phyloP scores from a whole-genome alignment of 2,329 filamentous ascomycete species.

The Colletotrichum spinosum region DNA sequence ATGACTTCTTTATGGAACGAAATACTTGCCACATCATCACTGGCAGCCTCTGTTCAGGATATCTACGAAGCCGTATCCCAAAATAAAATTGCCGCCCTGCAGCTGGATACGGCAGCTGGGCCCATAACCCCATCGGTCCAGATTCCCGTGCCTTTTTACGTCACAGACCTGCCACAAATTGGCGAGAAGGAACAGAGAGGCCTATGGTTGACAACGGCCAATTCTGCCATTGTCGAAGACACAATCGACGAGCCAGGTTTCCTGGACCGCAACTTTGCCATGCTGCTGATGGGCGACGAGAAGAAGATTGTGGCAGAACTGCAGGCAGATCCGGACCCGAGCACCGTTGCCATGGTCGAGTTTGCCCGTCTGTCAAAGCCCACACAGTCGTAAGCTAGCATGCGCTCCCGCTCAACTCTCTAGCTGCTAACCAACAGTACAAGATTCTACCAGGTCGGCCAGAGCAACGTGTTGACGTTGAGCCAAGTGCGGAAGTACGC shows the following conservation, averaged over 20 bases:
- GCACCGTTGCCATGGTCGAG: constrained; percentile 82
- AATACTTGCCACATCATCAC: constrained; percentile 77
- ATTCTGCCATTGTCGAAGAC: constrained; percentile 78
- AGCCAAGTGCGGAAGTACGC: constrained; percentile 88
- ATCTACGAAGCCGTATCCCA: constrained; percentile 84
- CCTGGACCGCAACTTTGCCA: constrained; percentile 86
- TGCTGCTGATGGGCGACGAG: constrained; percentile 87
- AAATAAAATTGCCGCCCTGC: constrained; percentile 87
- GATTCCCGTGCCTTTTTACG: constrained; percentile 75
- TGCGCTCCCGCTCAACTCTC: too few species aligned
- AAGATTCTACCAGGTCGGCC: constrained; percentile 76
- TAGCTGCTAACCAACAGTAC: background rate
- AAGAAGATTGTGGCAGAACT: constrained; percentile 79
- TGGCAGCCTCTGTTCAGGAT: constrained; percentile 85
- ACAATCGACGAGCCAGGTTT: constrained; percentile 73
- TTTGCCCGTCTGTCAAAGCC: constrained; percentile 82
- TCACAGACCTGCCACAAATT: constrained; percentile 77
- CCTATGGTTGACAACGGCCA: constrained; percentile 89
- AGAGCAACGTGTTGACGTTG: constrained; percentile 78
- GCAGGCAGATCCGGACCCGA: constrained; percentile 79
- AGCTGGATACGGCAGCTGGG: constrained; percentile 74
- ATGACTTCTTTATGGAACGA: constrained; percentile 77
- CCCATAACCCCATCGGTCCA: constrained; percentile 72
- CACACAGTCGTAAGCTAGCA: constrained; percentile 66
- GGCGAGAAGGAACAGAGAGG: constrained; percentile 78